Evolutionary conservation across 257 asterid genomes (phyloP).

Genomic region (Solanum sparsipilum): DNA sequence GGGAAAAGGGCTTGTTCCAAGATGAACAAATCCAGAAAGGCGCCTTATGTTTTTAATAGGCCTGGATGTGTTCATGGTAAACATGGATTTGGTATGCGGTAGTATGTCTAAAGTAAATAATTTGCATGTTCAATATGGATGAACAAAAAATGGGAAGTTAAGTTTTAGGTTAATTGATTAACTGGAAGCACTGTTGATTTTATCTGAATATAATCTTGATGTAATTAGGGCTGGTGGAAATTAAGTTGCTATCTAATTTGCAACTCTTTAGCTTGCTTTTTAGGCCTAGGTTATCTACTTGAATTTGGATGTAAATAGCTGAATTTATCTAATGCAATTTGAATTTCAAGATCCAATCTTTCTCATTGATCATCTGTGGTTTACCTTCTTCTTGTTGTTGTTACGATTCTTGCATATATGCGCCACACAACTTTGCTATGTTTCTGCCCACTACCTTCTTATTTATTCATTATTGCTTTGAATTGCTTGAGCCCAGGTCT

Average conservation of each 20-base stretch:
- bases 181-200: slow-evolving; percentile 9
- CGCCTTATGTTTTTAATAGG: slow-evolving; percentile 37
- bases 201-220: not conserved
- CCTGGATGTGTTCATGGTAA: slow-evolving; percentile 54
- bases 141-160: not conserved
- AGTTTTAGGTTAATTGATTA: slow-evolving; percentile 1
- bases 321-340: not conserved
- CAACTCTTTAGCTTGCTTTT: not conserved
- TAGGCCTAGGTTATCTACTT: not conserved
- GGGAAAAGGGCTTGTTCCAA: slow-evolving; percentile 56
- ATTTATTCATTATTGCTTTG: not conserved
- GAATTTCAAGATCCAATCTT: not conserved
- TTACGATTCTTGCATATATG: not conserved
- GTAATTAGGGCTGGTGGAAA: not conserved
- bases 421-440: not conserved
- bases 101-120: slow-evolving; percentile 8
- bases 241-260: not conserved
- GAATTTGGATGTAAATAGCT: slow-evolving; percentile 1
- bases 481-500: not conserved
- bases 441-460: not conserved
- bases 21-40: slow-evolving; percentile 33
- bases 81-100: slow-evolving; percentile 34
- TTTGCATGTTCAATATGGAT: not conserved
- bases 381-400: not conserved
- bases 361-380: not conserved